phyloP scores from a whole-genome alignment of 257 asterid genomes.

The Capsicum chinense region DNA sequence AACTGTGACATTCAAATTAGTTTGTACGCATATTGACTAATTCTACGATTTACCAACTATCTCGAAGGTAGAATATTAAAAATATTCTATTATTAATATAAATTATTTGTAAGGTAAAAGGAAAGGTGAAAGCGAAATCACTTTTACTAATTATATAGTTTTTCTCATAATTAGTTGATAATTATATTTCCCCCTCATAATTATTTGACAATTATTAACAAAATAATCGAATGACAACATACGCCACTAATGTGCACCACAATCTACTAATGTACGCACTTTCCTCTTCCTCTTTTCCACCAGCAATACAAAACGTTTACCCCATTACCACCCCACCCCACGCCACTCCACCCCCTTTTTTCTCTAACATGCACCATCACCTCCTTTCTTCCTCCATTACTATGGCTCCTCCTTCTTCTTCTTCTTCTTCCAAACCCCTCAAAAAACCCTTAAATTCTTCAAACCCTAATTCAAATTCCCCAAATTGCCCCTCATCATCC shows the following conservation, averaged over 20 bases:
- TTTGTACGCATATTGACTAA: too few relatives aligned
- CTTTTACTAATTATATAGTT: background rate
- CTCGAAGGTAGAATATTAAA: too few relatives aligned
- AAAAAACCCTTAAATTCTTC: slow-evolving; percentile 36
- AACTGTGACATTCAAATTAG: too few relatives aligned
- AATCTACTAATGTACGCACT: slow-evolving; percentile 36
- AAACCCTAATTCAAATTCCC: slow-evolving; percentile 24
- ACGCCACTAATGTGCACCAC: background rate
- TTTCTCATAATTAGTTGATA: background rate
- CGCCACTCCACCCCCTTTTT: background rate
- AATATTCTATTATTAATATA: too few relatives aligned
- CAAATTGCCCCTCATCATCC: slow-evolving; percentile 39
- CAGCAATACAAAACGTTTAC: slow-evolving; percentile 29
- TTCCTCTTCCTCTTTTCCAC: slow-evolving; percentile 28
- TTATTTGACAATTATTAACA: background rate
- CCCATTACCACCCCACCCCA: background rate
- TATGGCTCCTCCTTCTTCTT: slow-evolving; percentile 41
- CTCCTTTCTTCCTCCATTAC: slow-evolving; percentile 48
- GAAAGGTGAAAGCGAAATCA: too few relatives aligned
- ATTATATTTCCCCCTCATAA: background rate
- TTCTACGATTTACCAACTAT: too few relatives aligned
- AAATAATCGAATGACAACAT: slow-evolving; percentile 8
- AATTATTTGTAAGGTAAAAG: too few relatives aligned
- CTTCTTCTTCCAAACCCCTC: slow-evolving; percentile 38
- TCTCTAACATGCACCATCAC: slow-evolving; percentile 62